Base-by-base conservation (phyloP, 352 stramenopile species). In the Blastocystis sp. region DNA sequence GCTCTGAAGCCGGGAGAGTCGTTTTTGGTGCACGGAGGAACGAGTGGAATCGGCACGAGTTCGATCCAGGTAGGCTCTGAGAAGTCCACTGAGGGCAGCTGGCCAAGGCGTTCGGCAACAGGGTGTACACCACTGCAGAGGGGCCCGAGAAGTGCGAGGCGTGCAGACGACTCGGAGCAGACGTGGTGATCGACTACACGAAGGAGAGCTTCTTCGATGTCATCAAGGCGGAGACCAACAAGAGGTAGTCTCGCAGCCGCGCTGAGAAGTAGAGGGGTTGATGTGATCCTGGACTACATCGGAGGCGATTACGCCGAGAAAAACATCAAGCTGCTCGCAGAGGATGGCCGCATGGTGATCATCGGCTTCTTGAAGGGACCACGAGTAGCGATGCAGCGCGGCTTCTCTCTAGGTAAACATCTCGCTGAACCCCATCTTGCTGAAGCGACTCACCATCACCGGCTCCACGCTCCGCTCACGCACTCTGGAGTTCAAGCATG, bases 271-370 rank as follows among this genome's bases (percentile, higher is more conserved):
- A 87, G 76, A 0, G 75, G 90, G 0, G 79, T 91, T 11, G 90
- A 92, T 59, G 90, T 92, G 34, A 91, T 92, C 68, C 79, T 92
- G 11, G 91, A 92, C 90, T 91, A 91, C 79, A 89, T 92, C 13
- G 91, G 90, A 2, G 91, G 90, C 29, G 76, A 89, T 2, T 92
- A 92, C 41, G 62, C 92, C 18, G 82, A 90, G 47, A 66, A 87
- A 13, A 91, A 92, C 56, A 90, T 92, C 18, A 91, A 91, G 45
- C 47, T 91, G 50, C 89, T 92, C 41, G 64, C 63, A 6, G 64
- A 82, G 43, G 82, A 91, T 47, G 91, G 90, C 15, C 63, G 90
- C 34, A 68, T 92, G 37, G 90, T 92, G 39, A 90, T 91, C 29
- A 91, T 92, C 50, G 91, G 82, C 23, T 90, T 92, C 47, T 63